Base-by-base conservation (phyloP, 495 filamentous ascomycete species). In the Hypomontagnella monticulosa region DNA sequence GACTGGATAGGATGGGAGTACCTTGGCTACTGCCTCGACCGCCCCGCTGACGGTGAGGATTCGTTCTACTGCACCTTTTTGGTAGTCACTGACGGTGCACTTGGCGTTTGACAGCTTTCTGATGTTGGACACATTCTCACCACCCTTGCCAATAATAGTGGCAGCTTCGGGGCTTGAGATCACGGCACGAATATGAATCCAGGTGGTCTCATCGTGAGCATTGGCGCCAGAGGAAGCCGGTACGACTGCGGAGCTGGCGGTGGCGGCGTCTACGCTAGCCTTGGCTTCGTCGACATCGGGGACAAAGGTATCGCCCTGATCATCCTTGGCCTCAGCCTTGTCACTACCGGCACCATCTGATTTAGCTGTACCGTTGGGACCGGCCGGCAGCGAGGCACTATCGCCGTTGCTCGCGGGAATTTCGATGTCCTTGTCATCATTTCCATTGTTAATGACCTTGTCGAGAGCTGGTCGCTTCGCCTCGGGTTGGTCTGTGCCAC, bases 11-110 rank as follows among this genome's bases (percentile, higher is more conserved):
- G 20, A 20, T 27, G 2, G 37, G 47, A 47, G 57, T 86, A 97
- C 94, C 87, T 99, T 99, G 61, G 95, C 96, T 69, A 93, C 93
- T 59, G 93, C 93, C 80, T 99, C 95, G 56, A 97, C 94, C 58
- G 88, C 85, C 57, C 95, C 95, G 78, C 93, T 97, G 52, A 99
- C 96, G 30, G 95, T 99, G 71, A 99, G 80, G 66, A 99, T 97
- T 73, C 95, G 89, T 78, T 99, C 95, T 23, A 97, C 93, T 33
- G 95, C 94, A 65, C 95, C 95, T 69, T 96, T 91, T 70, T 94
- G 88, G 72, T 98, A 99, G 75, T 99, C 95, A 80, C 93, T 97
- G 65, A 99, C 93, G 32, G 96, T 98, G 81, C 95, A 98, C 79
- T 97, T 98, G 64, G 95, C 95, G 67, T 90, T 91, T 8, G 96